Conservation (phyloP, 805 yeast species). For the Saccharomycopsis sp. region DNA sequence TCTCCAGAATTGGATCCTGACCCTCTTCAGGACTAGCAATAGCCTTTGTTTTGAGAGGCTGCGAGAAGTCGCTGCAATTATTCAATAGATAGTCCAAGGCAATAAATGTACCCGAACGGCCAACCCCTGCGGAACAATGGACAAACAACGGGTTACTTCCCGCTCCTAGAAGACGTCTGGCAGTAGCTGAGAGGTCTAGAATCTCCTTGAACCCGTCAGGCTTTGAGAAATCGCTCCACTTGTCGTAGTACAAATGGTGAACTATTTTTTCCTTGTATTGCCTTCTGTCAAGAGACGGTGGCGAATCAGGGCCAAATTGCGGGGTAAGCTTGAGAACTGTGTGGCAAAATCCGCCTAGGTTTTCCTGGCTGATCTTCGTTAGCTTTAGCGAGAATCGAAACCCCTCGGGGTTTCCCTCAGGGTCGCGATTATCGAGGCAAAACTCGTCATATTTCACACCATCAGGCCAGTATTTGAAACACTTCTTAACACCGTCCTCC, state of each 20-base stretch:
- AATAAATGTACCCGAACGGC: slow-evolving; percentile 86
- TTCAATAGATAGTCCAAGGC: slow-evolving; percentile 49
- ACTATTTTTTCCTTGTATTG: slow-evolving; percentile 25
- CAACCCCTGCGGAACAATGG: slow-evolving; percentile 97
- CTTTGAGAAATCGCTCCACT: slow-evolving; percentile 82
- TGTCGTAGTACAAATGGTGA: slow-evolving; percentile 63
- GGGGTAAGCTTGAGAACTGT: slow-evolving; percentile 12
- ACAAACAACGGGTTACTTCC: slow-evolving; percentile 46
- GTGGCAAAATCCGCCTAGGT: slow-evolving; percentile 5
- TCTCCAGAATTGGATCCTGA: slow-evolving; percentile 34
- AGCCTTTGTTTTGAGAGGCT: slow-evolving; percentile 3
- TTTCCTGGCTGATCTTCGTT: not conserved
- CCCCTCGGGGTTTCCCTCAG: slow-evolving; percentile 10
- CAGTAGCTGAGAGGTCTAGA: slow-evolving; percentile 34
- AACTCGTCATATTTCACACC: slow-evolving; percentile 31
- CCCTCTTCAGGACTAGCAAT: not conserved
- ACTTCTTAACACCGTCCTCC: slow-evolving; percentile 69
- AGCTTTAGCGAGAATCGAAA: slow-evolving; percentile 13
- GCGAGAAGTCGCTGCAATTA: slow-evolving; percentile 9
- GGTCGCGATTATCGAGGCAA: slow-evolving; percentile 9
- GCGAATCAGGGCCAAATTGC: not conserved
- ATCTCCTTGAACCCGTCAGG: slow-evolving; percentile 43
- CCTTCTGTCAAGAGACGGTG: too few relatives aligned
- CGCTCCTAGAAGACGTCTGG: slow-evolving; percentile 8
- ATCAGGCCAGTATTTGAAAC: slow-evolving; percentile 74